phyloP scores from a whole-genome alignment of 2,329 filamentous ascomycete genomes.

The Xylaria arbuscula region DNA sequence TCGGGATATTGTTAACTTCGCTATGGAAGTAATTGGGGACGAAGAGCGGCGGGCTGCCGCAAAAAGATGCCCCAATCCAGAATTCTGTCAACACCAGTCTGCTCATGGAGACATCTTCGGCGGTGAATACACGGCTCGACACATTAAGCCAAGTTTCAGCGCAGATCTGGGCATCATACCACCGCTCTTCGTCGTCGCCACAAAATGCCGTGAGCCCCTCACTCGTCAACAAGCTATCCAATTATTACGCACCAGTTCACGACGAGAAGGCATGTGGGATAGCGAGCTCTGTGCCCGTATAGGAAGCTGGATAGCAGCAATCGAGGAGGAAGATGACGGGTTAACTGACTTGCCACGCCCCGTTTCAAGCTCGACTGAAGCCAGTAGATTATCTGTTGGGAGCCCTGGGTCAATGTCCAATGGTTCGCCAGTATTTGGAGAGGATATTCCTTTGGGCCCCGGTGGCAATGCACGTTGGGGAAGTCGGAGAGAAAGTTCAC shows the following conservation, averaged over 20 bases:
- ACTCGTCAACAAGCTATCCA: conserved; percentile 70
- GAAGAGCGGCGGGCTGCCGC: conserved; percentile 64
- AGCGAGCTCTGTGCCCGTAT: conserved; percentile 68
- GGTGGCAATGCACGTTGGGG: conserved; percentile 60
- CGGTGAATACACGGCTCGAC: conserved; percentile 58
- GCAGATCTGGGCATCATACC: conserved; percentile 73
- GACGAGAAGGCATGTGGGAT: conserved; percentile 77
- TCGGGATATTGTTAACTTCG: conserved; percentile 66
- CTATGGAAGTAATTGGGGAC: conserved; percentile 68
- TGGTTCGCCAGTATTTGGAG: conserved; percentile 52
- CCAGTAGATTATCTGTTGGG: conserved; percentile 41
- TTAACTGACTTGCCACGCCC: conserved; percentile 43
- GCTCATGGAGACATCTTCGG: conserved; percentile 54
- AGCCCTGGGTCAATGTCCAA: conserved; percentile 43
- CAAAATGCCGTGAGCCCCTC: conserved; percentile 69
- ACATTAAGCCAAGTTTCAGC: conserved; percentile 72
- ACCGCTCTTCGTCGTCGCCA: conserved; percentile 73
- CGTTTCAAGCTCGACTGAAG: conserved; percentile 48
- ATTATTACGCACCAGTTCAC: conserved; percentile 67
- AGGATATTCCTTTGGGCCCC: conserved; percentile 54
- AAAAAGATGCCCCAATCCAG: conserved; percentile 58
- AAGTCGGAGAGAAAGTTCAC: conserved; percentile 43
- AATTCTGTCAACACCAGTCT: conserved; percentile 57
- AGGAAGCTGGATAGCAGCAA: conserved; percentile 64
- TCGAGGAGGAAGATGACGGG: conserved; percentile 62